Percentiles rank a stretch among this genome's conserved stretches.
phyloP scores from a whole-genome alignment of 164 flowering plant species.

The Warburgia ugandensis region DNA sequence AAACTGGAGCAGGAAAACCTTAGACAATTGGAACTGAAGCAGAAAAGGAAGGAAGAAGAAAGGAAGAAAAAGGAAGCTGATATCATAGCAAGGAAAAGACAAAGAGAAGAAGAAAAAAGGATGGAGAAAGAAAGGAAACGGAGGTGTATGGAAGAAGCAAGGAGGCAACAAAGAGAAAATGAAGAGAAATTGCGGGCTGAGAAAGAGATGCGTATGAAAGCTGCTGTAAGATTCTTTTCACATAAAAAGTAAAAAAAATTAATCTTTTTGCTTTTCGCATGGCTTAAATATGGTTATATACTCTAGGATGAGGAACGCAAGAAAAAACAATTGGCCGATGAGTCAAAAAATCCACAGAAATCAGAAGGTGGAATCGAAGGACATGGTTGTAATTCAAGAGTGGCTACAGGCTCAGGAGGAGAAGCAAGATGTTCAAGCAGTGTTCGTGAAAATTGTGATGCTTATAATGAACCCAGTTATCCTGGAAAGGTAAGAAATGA shows the following conservation, averaged over 20 bases:
- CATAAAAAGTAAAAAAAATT: background rate
- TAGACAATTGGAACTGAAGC: slow-evolving; percentile 43
- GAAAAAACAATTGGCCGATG: slow-evolving; percentile 28
- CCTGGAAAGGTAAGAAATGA: slow-evolving; percentile 29
- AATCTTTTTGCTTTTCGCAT: background rate
- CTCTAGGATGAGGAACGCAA: slow-evolving; percentile 32
- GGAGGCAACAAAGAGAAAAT: slow-evolving; percentile 35
- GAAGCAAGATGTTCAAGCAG: slow-evolving; percentile 12
- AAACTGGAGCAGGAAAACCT: slow-evolving; percentile 55
- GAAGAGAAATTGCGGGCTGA: slow-evolving; percentile 37
- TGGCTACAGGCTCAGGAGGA: too few relatives aligned
- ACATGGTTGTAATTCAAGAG: slow-evolving; percentile 11
- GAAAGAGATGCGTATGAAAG: slow-evolving; percentile 27
- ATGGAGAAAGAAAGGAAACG: slow-evolving; percentile 66
- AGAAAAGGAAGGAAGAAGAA: slow-evolving; percentile 62
- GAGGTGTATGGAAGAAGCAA: slow-evolving; percentile 45
- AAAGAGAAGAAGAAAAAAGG: slow-evolving; percentile 69
- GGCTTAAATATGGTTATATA: slow-evolving; percentile 4
- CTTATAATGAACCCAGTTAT: slow-evolving; percentile 12
- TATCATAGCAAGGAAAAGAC: slow-evolving; percentile 57
- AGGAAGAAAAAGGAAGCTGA: slow-evolving; percentile 65
- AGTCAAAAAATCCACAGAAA: slow-evolving; percentile 19
- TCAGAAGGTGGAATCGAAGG: slow-evolving; percentile 18
- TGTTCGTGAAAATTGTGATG: slow-evolving; percentile 17
- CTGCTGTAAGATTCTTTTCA: slow-evolving; percentile 26